Percentiles rank a stretch among this genome's conserved stretches.
Conservation (phyloP, 2,329 filamentous ascomycete genomes). For the Decorospora gaudefroyi region DNA sequence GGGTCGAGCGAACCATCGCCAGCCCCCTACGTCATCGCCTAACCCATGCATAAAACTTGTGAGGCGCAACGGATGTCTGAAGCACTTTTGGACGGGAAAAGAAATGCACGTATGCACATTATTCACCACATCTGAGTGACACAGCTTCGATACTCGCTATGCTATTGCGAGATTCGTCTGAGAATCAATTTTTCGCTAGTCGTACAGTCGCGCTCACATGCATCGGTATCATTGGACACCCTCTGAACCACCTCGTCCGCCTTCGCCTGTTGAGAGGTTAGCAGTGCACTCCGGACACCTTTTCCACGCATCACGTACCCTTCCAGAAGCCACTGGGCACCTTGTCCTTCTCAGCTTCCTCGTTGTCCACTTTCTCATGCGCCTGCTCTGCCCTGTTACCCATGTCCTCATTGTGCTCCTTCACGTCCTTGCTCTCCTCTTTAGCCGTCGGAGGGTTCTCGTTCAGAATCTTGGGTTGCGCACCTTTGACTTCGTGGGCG, state of each 20-base stretch:
- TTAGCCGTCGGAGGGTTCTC: constrained; percentile 41
- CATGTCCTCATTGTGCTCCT: constrained; percentile 53
- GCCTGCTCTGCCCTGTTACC: constrained; percentile 50
- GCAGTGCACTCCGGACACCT: neutral
- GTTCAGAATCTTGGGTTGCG: constrained; percentile 52
- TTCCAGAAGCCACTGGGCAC: constrained; percentile 49
- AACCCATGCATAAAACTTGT: constrained; percentile 24
- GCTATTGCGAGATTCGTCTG: neutral
- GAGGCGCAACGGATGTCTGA: constrained; percentile 6
- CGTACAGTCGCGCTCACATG: constrained; percentile 4
- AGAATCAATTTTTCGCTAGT: neutral
- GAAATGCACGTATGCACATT: neutral
- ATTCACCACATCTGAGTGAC: neutral
- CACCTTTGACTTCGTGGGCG: constrained; percentile 36
- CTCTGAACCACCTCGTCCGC: constrained; percentile 30
- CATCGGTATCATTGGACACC: constrained; percentile 9
- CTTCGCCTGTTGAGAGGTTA: constrained; percentile 30
- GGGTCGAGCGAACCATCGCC: constrained; percentile 4
- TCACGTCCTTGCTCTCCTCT: constrained; percentile 47
- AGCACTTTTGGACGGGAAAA: neutral
- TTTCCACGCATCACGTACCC: constrained; percentile 32
- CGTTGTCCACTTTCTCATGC: constrained; percentile 45
- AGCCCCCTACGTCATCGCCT: constrained; percentile 21
- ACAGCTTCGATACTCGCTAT: neutral
- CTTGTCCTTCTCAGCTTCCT: constrained; percentile 50